Conservation (phyloP, 2,329 filamentous ascomycete genomes). For the Fusarium camptoceras region DNA sequence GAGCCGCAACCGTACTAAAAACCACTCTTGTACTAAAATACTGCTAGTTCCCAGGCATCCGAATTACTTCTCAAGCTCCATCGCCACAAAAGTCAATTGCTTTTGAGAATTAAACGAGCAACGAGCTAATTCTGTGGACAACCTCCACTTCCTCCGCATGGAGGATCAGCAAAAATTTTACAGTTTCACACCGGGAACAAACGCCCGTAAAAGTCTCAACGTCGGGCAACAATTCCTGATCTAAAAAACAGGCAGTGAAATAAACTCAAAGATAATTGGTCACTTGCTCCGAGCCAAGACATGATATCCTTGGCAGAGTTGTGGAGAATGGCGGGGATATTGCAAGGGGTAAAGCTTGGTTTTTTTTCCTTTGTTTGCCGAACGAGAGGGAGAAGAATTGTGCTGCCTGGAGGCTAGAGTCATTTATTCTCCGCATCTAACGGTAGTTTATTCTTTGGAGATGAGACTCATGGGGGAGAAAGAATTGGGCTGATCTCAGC, state of each 20-base stretch:
- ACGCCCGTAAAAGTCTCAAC: background rate
- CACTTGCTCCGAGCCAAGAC: constrained; percentile 1
- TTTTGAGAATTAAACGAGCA: background rate
- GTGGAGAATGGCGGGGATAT: constrained; percentile 26
- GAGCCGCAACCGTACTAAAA: background rate
- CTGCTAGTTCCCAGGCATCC: background rate
- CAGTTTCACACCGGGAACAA: background rate
- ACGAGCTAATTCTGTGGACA: background rate
- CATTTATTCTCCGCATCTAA: constrained; percentile 5
- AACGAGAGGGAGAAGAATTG: constrained; percentile 4
- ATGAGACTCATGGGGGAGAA: background rate
- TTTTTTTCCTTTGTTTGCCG: background rate
- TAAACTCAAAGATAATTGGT: constrained; percentile 21
- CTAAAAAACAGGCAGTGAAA: constrained; percentile 29
- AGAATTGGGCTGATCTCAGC: background rate
- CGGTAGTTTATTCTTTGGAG: background rate
- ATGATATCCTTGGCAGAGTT: constrained; percentile 1
- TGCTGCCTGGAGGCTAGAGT: constrained; percentile 23
- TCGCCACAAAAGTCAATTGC: background rate
- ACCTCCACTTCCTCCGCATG: background rate
- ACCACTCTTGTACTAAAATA: background rate
- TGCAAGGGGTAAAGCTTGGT: constrained; percentile 18
- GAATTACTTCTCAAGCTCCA: background rate
- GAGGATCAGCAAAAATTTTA: background rate
- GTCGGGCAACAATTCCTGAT: constrained; percentile 19